phyloP scores from a whole-genome alignment of 169 alveolate genomes.

The Perkinsus marinus region DNA sequence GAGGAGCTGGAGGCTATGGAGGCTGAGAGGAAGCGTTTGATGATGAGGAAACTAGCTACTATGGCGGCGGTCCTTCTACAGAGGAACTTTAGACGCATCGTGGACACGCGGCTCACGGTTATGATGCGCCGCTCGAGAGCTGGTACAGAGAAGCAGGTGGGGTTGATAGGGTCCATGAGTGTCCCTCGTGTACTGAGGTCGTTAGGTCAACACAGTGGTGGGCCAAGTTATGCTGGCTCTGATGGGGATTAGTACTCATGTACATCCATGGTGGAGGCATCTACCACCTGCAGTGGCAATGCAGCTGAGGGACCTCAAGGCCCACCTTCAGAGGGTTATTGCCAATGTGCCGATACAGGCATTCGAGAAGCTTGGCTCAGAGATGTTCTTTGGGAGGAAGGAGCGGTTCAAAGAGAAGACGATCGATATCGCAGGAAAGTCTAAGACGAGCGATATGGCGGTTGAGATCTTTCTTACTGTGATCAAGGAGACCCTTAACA shows the following conservation, averaged over 20 bases:
- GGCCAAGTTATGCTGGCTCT: neutral
- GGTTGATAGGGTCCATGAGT: neutral
- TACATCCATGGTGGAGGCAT: slow-evolving; percentile 4
- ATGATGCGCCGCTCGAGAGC: neutral
- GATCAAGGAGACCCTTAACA: neutral
- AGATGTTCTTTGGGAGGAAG: neutral
- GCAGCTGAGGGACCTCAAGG: slow-evolving; percentile 1
- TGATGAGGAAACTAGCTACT: neutral
- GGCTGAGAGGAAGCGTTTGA: neutral
- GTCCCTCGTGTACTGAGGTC: neutral
- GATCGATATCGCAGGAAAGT: neutral
- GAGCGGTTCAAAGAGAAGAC: neutral
- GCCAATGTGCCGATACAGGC: neutral
- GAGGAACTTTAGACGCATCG: neutral
- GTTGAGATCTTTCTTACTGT: neutral
- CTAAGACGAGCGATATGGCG: neutral
- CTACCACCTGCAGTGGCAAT: neutral
- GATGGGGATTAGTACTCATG: neutral
- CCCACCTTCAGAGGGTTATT: neutral
- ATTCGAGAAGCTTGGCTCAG: neutral
- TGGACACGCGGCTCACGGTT: neutral
- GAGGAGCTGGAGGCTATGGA: neutral
- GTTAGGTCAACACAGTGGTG: neutral
- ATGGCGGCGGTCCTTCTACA: neutral
- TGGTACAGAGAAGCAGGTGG: neutral